Evolutionary conservation across 2,329 filamentous ascomycete species (phyloP), one percentile per base, ranked within the genome.

Genomic region (Chalaropsis thielavioides): DNA sequence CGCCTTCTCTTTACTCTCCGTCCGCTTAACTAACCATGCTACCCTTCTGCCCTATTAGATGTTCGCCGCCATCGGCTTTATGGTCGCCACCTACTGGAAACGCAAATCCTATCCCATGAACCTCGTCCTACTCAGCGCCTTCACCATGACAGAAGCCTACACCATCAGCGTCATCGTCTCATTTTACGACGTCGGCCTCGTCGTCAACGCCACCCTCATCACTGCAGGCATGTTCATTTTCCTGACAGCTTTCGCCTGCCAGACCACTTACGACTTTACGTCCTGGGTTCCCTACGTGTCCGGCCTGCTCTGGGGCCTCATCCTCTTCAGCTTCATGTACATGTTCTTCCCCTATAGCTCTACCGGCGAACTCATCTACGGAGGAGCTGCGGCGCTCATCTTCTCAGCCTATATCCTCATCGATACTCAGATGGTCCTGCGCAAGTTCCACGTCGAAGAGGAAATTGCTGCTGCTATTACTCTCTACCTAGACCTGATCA

Each of bases 251-350:
- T 97, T 99, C 74, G 94, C 94, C 61, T 96, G 92, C 83, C 94
- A 99, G 79, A 89, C 89, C 69, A 95, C 95, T 75, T 99, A 99
- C 74, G 94, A 99, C 79, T 99, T 99, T 74, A 97, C 92, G 1
- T 87, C 84, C 69, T 99, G 94, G 92, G 89, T 92, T 80, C 92
- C 94, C 19, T 97, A 96, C 74, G 83, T 97, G 2, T 95, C 95
- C 72, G 92, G 92, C 66, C 86, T 81, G 0, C 82, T 99, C 19
- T 97, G 94, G 94, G 87, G 89, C 6, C 77, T 96, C 67, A 81
- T 99, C 68, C 79, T 99, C 49, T 96, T 97, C 73, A 89, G 94
- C 62, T 94, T 99, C 79, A 91, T 97, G 83, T 81, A 87, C 69
- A 83, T 84, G 69, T 97, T 97, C 81, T 87, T 99, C 77, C 92